These are phyloP conservation scores for Aegilops bicornis DNA, from an alignment of 176 grass and related monocot species.

Conservation along the genomic window DNA sequence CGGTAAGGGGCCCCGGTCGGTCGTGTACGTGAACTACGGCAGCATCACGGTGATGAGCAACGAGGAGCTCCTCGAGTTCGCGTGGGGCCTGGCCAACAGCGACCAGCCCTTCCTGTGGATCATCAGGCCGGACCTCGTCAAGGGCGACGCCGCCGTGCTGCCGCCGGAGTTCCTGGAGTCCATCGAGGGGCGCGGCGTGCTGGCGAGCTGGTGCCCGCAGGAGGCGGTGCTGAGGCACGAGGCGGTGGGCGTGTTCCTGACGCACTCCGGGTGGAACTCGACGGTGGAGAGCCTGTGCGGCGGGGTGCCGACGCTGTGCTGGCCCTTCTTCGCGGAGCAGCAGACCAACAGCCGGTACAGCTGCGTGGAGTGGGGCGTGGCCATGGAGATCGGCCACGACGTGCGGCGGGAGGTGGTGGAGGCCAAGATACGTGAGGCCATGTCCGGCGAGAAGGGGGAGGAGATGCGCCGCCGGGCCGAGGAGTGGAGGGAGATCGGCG, in stretches of 20 bases:
- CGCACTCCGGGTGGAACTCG: conserved; percentile 51
- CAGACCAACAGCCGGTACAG: conserved; percentile 47
- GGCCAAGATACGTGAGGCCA: conserved; percentile 41
- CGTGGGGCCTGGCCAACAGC: conserved; percentile 51
- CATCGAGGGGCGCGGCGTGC: background rate
- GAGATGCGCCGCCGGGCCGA: conserved; percentile 29
- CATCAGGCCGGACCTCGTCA: conserved; percentile 42
- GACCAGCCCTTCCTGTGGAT: conserved; percentile 43
- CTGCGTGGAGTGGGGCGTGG: conserved; percentile 45
- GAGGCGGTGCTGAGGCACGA: conserved; percentile 43
- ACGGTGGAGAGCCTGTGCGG: conserved; percentile 34
- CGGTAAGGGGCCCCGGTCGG: conserved; percentile 5
- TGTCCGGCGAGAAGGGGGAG: conserved; percentile 37
- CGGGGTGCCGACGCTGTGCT: conserved; percentile 52
- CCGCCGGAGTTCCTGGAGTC: conserved; percentile 40
- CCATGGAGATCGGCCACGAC: conserved; percentile 46
- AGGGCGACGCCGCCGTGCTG: conserved; percentile 38
- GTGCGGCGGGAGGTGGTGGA: conserved; percentile 40
- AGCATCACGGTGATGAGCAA: conserved; percentile 45
- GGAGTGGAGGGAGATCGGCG: conserved; percentile 33
- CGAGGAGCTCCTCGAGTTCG: conserved; percentile 49
- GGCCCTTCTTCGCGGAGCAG: conserved; percentile 53
- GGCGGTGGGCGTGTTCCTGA: conserved; percentile 46
- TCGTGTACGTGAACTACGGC: conserved; percentile 57
- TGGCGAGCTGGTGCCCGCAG: conserved; percentile 55